Base-by-base conservation (phyloP, 192 early-diverging fungal genomes). In the Entophlyctis helioformis region DNA sequence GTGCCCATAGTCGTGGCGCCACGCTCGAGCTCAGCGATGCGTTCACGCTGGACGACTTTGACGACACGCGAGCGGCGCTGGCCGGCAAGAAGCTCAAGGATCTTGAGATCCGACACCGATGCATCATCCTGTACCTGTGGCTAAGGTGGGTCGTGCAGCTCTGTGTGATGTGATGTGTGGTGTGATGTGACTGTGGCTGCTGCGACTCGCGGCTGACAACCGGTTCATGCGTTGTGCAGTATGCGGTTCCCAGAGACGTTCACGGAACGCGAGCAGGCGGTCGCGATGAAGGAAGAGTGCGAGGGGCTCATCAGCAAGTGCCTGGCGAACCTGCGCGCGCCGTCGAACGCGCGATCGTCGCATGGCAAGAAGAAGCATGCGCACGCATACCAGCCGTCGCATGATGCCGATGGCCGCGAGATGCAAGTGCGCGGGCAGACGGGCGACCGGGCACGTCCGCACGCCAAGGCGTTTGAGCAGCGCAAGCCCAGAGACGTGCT, bases 111-210 rank as follows among this genome's bases (percentile, higher is more conserved):
- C 48, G 54, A 40, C 94, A 97, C 59, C 72, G 80, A 36, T 48
- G 65, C 1, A 78, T 92, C 21, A 85, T 86, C 51, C 41, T 89
- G 19, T 97, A 93, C 49, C 66, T 91, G 46, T 97, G 94, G 94
- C 62, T 97, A 49, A 41, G 48, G 61, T 63, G 24, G 29, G 19
- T 50, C 12, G 12, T 22, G 39, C 0, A 15, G 18, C 23, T 36
- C 9, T 5, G 15, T 22, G 3, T 19, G 27, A 36, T 45, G 36
- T 42, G 16, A 11, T 5, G 13, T 29, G 20, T 21, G 7, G 25
- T 16, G 35, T 3, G 35, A 37, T 25, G 11, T 19, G 3, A 3
- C 26, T 7, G 3, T 28, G 3, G 3, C 22, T 6, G 3, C 22
- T 11, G 11, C 42, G 21, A 43, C 13, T 8, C 8, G 15, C 4